Evolutionary conservation across 2,329 filamentous ascomycete species (phyloP).

Genomic region (Fusarium torulosum): DNA sequence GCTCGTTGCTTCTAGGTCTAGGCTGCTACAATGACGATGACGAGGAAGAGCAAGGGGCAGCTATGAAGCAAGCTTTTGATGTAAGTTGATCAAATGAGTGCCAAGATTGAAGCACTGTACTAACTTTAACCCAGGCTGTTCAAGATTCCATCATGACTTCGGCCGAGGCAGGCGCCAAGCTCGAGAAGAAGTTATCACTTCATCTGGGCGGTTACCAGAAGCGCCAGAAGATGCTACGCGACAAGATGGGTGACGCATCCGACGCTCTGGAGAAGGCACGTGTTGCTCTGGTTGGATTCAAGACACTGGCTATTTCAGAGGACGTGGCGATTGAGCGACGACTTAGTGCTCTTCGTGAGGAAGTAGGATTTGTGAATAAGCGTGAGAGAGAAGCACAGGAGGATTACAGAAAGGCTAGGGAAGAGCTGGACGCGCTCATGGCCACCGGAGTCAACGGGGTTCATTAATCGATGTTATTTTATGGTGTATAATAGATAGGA

Average conservation of each 20-base stretch:
- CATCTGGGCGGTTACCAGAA: conserved; percentile 92
- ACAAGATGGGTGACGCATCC: conserved; percentile 82
- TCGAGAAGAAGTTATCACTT: conserved; percentile 92
- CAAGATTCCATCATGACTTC: conserved; percentile 79
- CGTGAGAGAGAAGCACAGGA: conserved; percentile 94
- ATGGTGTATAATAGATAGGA: conserved; percentile 45
- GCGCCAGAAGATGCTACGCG: conserved; percentile 81
- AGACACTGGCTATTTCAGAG: conserved; percentile 82
- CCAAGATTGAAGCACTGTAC: neutral
- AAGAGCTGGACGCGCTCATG: conserved; percentile 77
- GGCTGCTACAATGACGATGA: conserved; percentile 85
- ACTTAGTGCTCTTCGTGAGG: conserved; percentile 81
- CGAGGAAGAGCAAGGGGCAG: conserved; percentile 72
- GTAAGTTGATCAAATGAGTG: conserved; percentile 59
- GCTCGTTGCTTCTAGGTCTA: conserved; percentile 78
- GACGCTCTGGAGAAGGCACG: conserved; percentile 80
- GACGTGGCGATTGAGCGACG: conserved; percentile 79
- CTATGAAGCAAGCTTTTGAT: conserved; percentile 80
- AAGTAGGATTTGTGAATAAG: conserved; percentile 82
- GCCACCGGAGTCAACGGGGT: conserved; percentile 54
- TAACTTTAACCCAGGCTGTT: conserved; percentile 64
- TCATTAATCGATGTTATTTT: conserved; percentile 49
- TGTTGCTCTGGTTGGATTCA: conserved; percentile 79
- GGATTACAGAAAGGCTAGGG: conserved; percentile 78
- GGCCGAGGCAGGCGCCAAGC: conserved; percentile 84